Evolutionary conservation across 179 eudicot species (phyloP).

Genomic region (Heliamphora pulchella): DNA sequence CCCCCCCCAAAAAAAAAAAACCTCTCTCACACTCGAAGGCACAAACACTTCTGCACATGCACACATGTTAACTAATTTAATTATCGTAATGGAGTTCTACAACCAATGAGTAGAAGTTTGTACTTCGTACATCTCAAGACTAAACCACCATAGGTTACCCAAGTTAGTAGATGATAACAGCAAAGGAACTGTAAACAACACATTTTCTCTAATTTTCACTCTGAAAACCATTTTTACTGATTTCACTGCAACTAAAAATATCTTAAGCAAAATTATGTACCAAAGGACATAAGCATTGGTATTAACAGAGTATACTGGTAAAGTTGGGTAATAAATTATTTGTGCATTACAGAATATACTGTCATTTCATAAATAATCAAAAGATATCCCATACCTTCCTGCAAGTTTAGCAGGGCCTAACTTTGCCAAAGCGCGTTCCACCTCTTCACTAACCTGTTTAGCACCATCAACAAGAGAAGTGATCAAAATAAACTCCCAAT

Average conservation of each 20-base stretch:
- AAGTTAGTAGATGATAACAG: not conserved
- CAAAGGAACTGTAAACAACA: not conserved
- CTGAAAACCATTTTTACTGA: not conserved
- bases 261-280: not conserved
- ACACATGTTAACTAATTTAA: too few relatives aligned
- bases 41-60: too few relatives aligned
- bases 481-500: too few relatives aligned
- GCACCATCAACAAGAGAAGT: slow-evolving; percentile 16
- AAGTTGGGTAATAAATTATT: not conserved
- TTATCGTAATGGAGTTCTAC: not conserved
- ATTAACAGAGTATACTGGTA: not conserved
- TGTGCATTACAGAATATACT: not conserved
- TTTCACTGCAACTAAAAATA: not conserved
- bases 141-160: not conserved
- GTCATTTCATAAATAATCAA: not conserved
- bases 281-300: not conserved
- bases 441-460: slow-evolving; percentile 91
- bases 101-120: not conserved
- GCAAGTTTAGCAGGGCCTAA: slow-evolving; percentile 64
- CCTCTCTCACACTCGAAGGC: too few relatives aligned
- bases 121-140: not conserved
- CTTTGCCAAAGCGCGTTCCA: slow-evolving; percentile 93
- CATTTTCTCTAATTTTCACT: not conserved
- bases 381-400: slow-evolving; percentile 57
- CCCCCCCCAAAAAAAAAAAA: too few relatives aligned